Evolutionary conservation across 306 rosid species (phyloP).

Genomic region (Dalbergia cochinchinensis): DNA sequence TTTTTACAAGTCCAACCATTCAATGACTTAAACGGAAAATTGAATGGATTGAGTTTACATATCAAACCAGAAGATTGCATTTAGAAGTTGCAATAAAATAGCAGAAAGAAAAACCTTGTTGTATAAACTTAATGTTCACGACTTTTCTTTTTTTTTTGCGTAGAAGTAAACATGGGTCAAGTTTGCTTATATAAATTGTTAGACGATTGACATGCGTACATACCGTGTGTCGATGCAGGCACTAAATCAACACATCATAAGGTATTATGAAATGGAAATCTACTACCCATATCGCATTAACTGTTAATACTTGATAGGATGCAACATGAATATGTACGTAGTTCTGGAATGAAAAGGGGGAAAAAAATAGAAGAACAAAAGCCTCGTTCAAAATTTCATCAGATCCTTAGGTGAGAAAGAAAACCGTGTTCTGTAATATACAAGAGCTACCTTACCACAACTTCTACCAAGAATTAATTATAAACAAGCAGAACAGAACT

Average conservation of each 20-base stretch:
- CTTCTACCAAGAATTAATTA: no score
- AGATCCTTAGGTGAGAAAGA: not conserved
- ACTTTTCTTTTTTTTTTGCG: not conserved
- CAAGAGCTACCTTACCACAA: no score
- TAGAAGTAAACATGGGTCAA: constrained; percentile 10
- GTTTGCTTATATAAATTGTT: constrained; percentile 12
- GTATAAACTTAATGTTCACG: not conserved
- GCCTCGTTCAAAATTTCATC: not conserved
- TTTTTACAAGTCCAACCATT: not conserved
- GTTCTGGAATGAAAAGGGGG: not conserved
- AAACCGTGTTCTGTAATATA: not conserved
- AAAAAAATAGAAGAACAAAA: not conserved
- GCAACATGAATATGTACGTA: not conserved
- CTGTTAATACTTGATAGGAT: not conserved
- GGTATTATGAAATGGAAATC: constrained; percentile 4
- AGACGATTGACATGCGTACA: constrained; percentile 7
- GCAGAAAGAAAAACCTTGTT: constrained; percentile 6
- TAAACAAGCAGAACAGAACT: no score
- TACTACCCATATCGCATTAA: constrained; percentile 3
- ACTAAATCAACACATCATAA: constrained; percentile 20
- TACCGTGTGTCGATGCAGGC: not conserved
- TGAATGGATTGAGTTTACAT: not conserved
- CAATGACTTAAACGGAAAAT: constrained; percentile 5
- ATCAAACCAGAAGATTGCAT: not conserved
- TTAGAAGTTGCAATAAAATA: not conserved